These are phyloP conservation scores for Bacterosira constricta DNA, from an alignment of 108 stramenopile species.

Conservation along the genomic window DNA sequence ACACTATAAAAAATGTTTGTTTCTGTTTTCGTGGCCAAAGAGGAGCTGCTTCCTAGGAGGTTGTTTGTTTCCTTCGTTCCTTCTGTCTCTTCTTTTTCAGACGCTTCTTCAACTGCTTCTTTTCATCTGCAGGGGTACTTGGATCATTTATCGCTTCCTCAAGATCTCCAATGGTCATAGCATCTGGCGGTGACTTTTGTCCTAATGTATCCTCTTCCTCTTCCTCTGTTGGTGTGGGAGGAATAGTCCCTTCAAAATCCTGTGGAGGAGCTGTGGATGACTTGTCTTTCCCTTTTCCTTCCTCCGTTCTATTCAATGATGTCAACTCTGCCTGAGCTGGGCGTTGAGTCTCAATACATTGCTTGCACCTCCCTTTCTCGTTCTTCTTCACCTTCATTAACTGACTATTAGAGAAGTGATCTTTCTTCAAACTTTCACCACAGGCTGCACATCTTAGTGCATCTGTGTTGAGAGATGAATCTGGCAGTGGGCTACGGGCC, in stretches of 20 bases:
- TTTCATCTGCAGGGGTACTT: conserved; percentile 57
- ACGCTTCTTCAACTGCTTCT: conserved; percentile 67
- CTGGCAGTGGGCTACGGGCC: not conserved
- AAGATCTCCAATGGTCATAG: conserved; percentile 64
- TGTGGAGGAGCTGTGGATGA: too few relatives aligned
- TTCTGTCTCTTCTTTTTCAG: conserved; percentile 83
- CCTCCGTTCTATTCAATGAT: not conserved
- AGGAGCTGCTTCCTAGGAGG: too few relatives aligned
- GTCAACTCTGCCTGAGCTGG: not conserved
- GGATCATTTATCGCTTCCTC: conserved; percentile 59
- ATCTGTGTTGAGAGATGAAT: not conserved
- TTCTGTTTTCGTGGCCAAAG: too few relatives aligned
- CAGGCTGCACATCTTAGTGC: not conserved
- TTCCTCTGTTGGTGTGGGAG: too few relatives aligned
- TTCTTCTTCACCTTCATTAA: not conserved
- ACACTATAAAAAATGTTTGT: too few relatives aligned
- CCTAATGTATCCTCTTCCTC: too few relatives aligned
- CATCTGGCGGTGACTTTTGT: conserved; percentile 22
- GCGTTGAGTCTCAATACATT: not conserved
- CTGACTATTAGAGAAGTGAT: not conserved
- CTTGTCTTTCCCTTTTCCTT: too few relatives aligned
- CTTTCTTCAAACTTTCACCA: not conserved
- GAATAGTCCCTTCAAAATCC: too few relatives aligned
- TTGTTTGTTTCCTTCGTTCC: too few relatives aligned
- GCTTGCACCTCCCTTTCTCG: not conserved